These are phyloP conservation scores for Clavariopsis aquatica DNA, from an alignment of 495 filamentous ascomycete species.

Conservation along the genomic window DNA sequence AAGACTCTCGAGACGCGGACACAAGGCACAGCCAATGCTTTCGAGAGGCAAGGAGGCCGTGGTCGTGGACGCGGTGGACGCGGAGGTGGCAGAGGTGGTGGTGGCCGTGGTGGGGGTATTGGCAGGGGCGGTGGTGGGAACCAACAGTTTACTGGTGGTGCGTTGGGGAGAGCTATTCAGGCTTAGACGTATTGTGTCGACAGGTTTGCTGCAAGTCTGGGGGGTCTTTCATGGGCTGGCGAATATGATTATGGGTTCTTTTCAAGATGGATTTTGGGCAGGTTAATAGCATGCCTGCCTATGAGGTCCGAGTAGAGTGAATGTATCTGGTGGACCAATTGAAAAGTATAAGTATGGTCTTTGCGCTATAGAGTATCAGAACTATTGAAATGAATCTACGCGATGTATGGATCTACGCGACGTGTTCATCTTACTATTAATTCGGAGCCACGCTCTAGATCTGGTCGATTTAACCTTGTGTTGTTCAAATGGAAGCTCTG, in stretches of 20 bases:
- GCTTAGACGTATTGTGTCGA: slow-evolving; percentile 46
- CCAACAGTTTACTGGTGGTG: slow-evolving; percentile 65
- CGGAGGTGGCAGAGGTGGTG: slow-evolving; percentile 61
- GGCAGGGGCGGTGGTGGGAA: slow-evolving; percentile 53
- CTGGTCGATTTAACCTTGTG: too few species aligned
- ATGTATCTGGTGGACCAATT: neutral
- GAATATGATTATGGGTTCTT: neutral
- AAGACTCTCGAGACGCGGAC: slow-evolving; percentile 94
- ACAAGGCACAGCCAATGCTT: slow-evolving; percentile 91
- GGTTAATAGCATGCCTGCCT: neutral
- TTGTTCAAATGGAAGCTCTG: too few species aligned
- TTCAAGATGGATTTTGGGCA: neutral
- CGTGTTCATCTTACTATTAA: too few species aligned
- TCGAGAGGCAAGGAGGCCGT: slow-evolving; percentile 80
- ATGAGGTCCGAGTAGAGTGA: neutral
- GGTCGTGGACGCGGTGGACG: slow-evolving; percentile 61
- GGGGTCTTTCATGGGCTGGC: neutral
- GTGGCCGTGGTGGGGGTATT: slow-evolving; percentile 44
- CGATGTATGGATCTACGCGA: too few species aligned
- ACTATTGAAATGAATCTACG: too few species aligned
- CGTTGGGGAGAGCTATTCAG: slow-evolving; percentile 65
- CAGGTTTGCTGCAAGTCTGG: neutral
- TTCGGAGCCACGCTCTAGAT: too few species aligned
- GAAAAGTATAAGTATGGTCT: neutral
- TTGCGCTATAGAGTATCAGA: too few species aligned